Evolutionary conservation across 768 basidiomycete species (phyloP).

Genomic region (Naganishia vishniacii): DNA sequence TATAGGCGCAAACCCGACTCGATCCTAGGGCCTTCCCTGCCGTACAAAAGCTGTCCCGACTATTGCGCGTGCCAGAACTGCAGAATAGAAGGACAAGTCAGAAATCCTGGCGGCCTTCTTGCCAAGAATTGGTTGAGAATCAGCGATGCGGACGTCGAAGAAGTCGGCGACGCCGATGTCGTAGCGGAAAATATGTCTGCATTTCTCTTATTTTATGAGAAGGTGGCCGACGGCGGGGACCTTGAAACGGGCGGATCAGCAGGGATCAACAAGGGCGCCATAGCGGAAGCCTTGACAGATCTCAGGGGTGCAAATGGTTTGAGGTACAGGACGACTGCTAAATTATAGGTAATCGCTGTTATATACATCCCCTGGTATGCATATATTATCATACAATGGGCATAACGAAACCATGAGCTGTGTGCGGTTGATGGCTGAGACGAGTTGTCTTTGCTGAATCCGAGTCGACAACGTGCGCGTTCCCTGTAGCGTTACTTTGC

Average conservation of each 20-base stretch:
- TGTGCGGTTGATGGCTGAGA: background rate
- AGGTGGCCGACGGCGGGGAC: slow-evolving; percentile 49
- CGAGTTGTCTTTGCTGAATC: background rate
- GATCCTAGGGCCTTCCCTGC: slow-evolving; percentile 48
- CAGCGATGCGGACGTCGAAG: slow-evolving; percentile 66
- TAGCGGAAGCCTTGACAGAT: slow-evolving; percentile 7
- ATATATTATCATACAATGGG: background rate
- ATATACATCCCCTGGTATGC: background rate
- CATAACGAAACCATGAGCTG: background rate
- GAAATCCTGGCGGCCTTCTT: slow-evolving; percentile 49
- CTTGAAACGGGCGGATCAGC: slow-evolving; percentile 10
- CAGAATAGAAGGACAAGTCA: slow-evolving; percentile 55
- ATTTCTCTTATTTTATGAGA: slow-evolving; percentile 95
- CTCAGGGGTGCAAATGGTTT: background rate
- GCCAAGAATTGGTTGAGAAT: slow-evolving; percentile 69
- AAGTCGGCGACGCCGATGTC: slow-evolving; percentile 55
- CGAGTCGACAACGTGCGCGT: background rate
- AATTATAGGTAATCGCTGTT: background rate
- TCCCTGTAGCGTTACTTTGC: too few species aligned
- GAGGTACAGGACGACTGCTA: slow-evolving; percentile 8
- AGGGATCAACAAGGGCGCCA: slow-evolving; percentile 3
- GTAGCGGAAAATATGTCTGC: slow-evolving; percentile 55
- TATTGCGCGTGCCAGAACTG: slow-evolving; percentile 56
- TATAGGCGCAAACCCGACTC: slow-evolving; percentile 69
- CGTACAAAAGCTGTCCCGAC: slow-evolving; percentile 53